Base-by-base conservation (phyloP, 345 rosid species). In the Brassica nigra region DNA sequence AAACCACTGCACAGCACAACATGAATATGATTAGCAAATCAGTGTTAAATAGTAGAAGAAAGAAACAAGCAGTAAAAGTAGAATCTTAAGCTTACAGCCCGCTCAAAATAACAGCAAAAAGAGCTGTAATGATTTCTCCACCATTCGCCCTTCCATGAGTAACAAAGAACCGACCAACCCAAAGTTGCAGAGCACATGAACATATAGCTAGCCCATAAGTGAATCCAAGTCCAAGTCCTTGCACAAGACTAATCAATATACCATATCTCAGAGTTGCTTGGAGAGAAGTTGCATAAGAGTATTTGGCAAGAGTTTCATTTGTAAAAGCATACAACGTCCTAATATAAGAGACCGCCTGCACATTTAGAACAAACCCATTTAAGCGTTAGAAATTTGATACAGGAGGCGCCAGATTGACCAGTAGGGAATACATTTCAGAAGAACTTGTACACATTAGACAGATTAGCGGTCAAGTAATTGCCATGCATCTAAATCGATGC, bases 201-300 rank as follows among this genome's bases (percentile, higher is more conserved):
- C 99, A 95, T 80, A 95, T 91, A 27, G 99, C 99, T 80, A 95
- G 99, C 54, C 99, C 99, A 87, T 95, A 95, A 2, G 99, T 95
- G 84, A 95, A 93, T 71, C 99, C 99, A 79, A 95, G 98, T 64
- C 99, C 99, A 82, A 95, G 98, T 74, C 99, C 99, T 95, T 95
- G 99, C 81, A 95, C 99, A 75, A 93, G 99, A 79, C 99, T 95
- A 71, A 95, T 95, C 81, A 90, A 75, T 71, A 95, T 90, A 78
- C 99, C 99, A 87, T 93, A 95, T 88, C 97, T 87, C 84, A 95
- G 81, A 75, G 99, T 95, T 76, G 97, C 99, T 88, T 95, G 98
- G 42, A 95, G 86, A 33, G 99, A 93, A 79, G 92, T 95, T 68
- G 99, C 99, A 85, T 95, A 95, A 55, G 99, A 93, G 88, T 95